Evolutionary conservation across 1,139 yeast species (phyloP).

Genomic region (Magnusiomyces ingens): DNA sequence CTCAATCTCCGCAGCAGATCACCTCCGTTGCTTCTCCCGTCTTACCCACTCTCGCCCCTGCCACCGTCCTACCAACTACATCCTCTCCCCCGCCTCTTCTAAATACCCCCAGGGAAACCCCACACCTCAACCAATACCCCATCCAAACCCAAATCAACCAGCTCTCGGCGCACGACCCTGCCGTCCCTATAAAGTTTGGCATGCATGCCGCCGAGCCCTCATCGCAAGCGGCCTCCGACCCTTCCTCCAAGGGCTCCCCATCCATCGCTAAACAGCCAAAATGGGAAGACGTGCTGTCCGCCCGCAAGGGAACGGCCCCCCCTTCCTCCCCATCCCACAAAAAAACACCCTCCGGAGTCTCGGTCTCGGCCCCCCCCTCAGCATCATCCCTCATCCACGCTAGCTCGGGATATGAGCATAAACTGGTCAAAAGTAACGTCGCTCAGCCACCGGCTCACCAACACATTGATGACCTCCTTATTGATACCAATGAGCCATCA

Average conservation of each 20-base stretch:
- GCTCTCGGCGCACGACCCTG: slow-evolving; percentile 5
- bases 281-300: neutral
- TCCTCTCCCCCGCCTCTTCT: neutral
- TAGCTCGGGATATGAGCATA: neutral
- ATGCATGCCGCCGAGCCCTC: slow-evolving; percentile 13
- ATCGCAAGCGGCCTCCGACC: neutral
- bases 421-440: neutral
- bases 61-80: neutral
- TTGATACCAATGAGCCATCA: neutral
- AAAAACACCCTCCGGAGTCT: neutral
- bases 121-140: slow-evolving; percentile 2
- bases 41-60: neutral
- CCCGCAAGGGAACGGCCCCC: neutral
- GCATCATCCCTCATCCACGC: neutral
- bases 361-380: neutral
- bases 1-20: slow-evolving; percentile 1
- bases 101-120: neutral
- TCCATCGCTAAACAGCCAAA: neutral
- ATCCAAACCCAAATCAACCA: slow-evolving; percentile 14
- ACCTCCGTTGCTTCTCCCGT: neutral
- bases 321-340: too few species aligned
- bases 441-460: neutral
- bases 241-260: neutral
- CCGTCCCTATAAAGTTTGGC: slow-evolving; percentile 18
- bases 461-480: neutral